Percentiles rank a stretch among this genome's conserved stretches.
These are phyloP conservation scores for Dendrocalamus latiflorus DNA, from an alignment of 202 grass and related monocot genomes.

Conservation along the genomic window DNA sequence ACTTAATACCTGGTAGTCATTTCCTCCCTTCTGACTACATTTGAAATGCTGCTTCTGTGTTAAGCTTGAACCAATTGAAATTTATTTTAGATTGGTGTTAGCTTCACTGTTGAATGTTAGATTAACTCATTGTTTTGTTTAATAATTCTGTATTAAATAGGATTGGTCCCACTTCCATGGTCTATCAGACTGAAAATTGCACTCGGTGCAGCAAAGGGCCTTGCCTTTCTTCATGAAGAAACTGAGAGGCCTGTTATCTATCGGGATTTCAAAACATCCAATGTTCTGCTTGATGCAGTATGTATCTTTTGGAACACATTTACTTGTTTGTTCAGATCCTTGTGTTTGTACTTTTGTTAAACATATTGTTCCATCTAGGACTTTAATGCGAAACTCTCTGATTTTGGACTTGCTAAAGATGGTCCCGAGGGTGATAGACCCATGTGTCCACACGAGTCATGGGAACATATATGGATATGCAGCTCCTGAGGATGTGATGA, in stretches of 20 bases:
- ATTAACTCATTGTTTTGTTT: no score
- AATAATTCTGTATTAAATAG: no score
- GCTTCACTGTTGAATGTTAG: no score
- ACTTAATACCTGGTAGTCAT: no score
- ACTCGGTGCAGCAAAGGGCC: conserved; percentile 9
- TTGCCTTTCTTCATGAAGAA: conserved; percentile 75
- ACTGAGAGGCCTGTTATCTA: conserved; percentile 46
- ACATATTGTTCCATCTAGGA: conserved; percentile 36
- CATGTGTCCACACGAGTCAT: conserved; percentile 68
- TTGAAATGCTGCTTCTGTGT: no score
- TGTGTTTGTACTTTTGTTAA: not conserved
- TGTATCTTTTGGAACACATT: not conserved
- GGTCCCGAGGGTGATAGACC: conserved; percentile 63
- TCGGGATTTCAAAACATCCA: conserved; percentile 73
- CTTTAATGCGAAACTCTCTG: conserved; percentile 67
- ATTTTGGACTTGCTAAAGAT: conserved; percentile 78
- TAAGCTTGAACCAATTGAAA: no score
- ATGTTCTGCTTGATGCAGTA: conserved; percentile 62
- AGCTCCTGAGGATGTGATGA: conserved; percentile 72
- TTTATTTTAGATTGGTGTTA: no score
- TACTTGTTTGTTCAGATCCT: not conserved
- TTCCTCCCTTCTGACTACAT: no score
- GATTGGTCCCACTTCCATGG: no score
- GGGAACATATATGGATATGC: conserved; percentile 76
- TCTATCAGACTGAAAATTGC: no score